Conservation (phyloP, 495 filamentous ascomycete genomes). For the Lophiostoma macrostomum region DNA sequence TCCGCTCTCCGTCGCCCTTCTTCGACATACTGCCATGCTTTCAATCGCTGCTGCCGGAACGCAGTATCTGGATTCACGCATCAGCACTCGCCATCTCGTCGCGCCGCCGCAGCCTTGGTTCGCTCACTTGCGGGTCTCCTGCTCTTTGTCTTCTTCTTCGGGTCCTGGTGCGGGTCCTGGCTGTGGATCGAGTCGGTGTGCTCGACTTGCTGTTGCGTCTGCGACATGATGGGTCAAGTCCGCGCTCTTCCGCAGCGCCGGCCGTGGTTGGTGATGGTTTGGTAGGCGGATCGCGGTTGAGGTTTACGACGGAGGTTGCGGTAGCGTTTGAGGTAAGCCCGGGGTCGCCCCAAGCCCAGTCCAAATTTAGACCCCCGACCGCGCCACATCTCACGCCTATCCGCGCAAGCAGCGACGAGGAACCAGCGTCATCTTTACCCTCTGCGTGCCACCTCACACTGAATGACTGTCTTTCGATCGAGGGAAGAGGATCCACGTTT, state of each 20-base stretch:
- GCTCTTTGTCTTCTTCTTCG: constrained; percentile 74
- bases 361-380: constrained; percentile 11
- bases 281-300: constrained; percentile 3
- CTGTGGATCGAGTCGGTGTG: constrained; percentile 45
- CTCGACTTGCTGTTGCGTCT: constrained; percentile 37
- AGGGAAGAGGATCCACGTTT: too few relatives aligned
- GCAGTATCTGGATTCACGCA: constrained; percentile 68
- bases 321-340: constrained; percentile 15
- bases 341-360: constrained; percentile 8
- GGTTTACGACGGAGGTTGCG: constrained; percentile 8
- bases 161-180: constrained; percentile 46
- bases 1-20: neutral
- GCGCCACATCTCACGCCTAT: constrained; percentile 3
- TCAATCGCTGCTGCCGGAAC: constrained; percentile 85
- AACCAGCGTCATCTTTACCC: neutral
- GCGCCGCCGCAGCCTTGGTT: constrained; percentile 1
- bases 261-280: constrained; percentile 1
- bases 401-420: neutral
- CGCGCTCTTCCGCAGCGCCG: constrained; percentile 28
- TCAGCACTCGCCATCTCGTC: constrained; percentile 3
- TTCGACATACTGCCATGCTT: constrained; percentile 78
- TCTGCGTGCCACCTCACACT: too few relatives aligned
- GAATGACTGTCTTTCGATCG: too few relatives aligned
- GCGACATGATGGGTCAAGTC: constrained; percentile 38
- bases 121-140: constrained; percentile 77